These are phyloP conservation scores for Melastoma candidum DNA, from an alignment of 441 rosid genomes.

Conservation along the genomic window DNA sequence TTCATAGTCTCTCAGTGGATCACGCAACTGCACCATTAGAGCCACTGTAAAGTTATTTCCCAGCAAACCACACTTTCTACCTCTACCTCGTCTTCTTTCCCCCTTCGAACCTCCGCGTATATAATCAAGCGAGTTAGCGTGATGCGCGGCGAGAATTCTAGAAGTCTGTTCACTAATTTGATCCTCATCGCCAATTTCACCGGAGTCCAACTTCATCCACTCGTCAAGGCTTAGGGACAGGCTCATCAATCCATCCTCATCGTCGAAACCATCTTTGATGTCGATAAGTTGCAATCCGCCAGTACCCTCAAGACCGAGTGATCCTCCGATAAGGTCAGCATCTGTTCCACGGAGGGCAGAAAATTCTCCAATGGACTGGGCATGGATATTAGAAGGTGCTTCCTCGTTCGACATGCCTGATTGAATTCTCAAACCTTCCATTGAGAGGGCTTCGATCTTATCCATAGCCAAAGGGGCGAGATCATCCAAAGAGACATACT, in stretches of 20 bases:
- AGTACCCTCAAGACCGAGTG: slow-evolving; percentile 21
- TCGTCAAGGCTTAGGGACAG: slow-evolving; percentile 42
- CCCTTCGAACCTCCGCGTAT: slow-evolving; percentile 13
- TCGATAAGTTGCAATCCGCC: slow-evolving; percentile 14
- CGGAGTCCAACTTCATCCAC: slow-evolving; percentile 53
- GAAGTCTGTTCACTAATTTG: slow-evolving; percentile 19
- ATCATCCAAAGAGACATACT: slow-evolving; percentile 28
- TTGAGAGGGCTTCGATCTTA: slow-evolving; percentile 38
- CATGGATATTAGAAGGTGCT: slow-evolving; percentile 37
- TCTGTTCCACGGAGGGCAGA: slow-evolving; percentile 16
- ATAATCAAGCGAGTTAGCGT: slow-evolving; percentile 25
- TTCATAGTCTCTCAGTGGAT: slow-evolving; percentile 51
- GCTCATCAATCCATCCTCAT: slow-evolving; percentile 35
- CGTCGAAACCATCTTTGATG: slow-evolving; percentile 15
- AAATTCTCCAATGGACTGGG: slow-evolving; percentile 15
- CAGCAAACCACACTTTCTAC: slow-evolving; percentile 23
- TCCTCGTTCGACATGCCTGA: slow-evolving; percentile 53
- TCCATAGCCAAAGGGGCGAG: slow-evolving; percentile 34
- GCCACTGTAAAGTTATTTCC: slow-evolving; percentile 42
- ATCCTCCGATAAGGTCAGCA: slow-evolving; percentile 16
- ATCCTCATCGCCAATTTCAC: slow-evolving; percentile 21
- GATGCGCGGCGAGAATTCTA: slow-evolving; percentile 26
- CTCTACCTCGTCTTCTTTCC: slow-evolving; percentile 14
- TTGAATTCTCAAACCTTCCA: slow-evolving; percentile 68
- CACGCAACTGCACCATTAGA: slow-evolving; percentile 52